Evolutionary conservation across 768 basidiomycete genomes (phyloP), one percentile per base, ranked within the genome.

Genomic region (Cyclocybe cylindracea): DNA sequence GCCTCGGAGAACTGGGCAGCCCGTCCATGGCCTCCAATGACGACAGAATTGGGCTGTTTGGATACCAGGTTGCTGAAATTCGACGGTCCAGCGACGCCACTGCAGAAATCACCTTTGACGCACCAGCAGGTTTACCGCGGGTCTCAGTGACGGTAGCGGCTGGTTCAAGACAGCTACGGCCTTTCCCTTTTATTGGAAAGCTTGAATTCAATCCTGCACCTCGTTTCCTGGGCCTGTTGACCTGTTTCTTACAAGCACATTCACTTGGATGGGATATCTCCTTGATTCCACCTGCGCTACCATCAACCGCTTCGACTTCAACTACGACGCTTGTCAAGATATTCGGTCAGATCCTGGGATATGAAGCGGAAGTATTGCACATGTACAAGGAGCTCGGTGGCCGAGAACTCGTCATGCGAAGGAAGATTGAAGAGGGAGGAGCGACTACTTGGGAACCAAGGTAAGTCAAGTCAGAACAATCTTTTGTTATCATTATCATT

Each of bases 311-410:
- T 0, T 83, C 82, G n/a, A 75, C 77, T 13, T 86, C 82, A 39
- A 84, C 80, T 2, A 78, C 80, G 1, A 78, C 79, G 5, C 75
- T 86, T 24, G 77, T 86, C 14, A 70, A 64, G 49, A 71, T 76
- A 1, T 85, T 87, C 55, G 77, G 76, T 2, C 72, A 78, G 50
- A 53, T 85, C 7, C 70, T 87, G 0, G 85, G 85, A 1, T 87
- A 86, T 61, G 80, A 83, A 10, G 62, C 71, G 0, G 84, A 86
- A 54, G 77, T 76, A 2, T 62, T 85, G 8, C 83, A 86, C 52
- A 71, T 86, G 71, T 87, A 85, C 63, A 87, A 86, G 64, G 85
- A 86, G 54, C 66, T 86, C 6, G 84, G 85, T 7, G 85, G 85
- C 7, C 66, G 85, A 13, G 85, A 86, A 67, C 61, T 87, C 16